A percentile compares a stretch with the other conserved stretches of the same genome.
Evolutionary conservation across 345 rosid genomes (phyloP).

Genomic region (Ceriops decandra): DNA sequence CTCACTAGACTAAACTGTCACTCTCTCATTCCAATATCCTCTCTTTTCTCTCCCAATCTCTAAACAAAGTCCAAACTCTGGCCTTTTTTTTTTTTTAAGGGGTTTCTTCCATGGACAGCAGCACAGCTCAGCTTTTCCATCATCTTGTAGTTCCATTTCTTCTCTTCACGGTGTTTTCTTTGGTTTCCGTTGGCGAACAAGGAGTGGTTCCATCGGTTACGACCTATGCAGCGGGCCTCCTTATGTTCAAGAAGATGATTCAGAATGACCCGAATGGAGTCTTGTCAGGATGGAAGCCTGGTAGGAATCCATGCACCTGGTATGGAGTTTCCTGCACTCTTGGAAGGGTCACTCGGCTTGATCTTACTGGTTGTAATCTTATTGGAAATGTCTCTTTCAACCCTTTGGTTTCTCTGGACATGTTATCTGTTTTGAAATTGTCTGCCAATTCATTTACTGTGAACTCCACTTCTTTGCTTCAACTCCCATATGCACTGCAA

Average conservation of each 20-base stretch:
- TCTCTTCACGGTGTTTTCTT: constrained; percentile 23
- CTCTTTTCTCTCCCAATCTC: constrained; percentile 19
- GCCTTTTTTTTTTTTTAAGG: constrained; percentile 8
- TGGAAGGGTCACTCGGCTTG: constrained; percentile 63
- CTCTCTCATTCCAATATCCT: constrained; percentile 11
- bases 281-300: constrained; percentile 55
- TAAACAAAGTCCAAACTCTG: neutral
- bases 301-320: constrained; percentile 58
- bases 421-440: constrained; percentile 57
- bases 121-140: constrained; percentile 35
- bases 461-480: constrained; percentile 69
- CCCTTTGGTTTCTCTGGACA: constrained; percentile 52
- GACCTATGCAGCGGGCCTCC: constrained; percentile 64
- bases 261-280: constrained; percentile 59
- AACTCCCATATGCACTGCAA: constrained; percentile 60
- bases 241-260: constrained; percentile 67
- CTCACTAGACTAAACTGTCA: neutral
- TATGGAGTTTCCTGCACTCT: constrained; percentile 69
- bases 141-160: constrained; percentile 29
- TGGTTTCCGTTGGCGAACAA: constrained; percentile 26
- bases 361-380: constrained; percentile 57
- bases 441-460: constrained; percentile 50
- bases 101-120: constrained; percentile 49
- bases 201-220: constrained; percentile 42
- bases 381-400: constrained; percentile 54